Conservation (phyloP, 116 monocot genomes). For the Dioscorea cayenensis region DNA sequence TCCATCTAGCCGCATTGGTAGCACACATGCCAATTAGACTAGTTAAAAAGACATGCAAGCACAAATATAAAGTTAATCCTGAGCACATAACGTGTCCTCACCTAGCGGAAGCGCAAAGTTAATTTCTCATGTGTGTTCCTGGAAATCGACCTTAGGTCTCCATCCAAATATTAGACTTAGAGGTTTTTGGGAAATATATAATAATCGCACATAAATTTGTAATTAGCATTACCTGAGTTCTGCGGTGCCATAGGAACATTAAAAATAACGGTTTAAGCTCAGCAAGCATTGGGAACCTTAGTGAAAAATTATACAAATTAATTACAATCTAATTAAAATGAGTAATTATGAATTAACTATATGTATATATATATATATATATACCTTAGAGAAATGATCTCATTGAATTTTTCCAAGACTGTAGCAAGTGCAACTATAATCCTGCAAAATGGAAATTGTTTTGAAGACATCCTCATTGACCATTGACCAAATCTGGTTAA, state of each 20-base stretch:
- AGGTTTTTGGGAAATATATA: neutral
- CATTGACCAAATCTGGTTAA: neutral
- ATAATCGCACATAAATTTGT: neutral
- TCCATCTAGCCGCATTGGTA: no score
- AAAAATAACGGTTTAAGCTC: conserved; percentile 34
- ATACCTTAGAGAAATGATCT: neutral
- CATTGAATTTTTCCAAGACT: conserved; percentile 1
- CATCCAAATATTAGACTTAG: no score
- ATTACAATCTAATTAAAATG: neutral
- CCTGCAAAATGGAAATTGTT: neutral
- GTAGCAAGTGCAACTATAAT: conserved; percentile 10
- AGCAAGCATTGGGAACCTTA: conserved; percentile 29
- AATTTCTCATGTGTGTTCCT: no score
- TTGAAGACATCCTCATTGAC: neutral
- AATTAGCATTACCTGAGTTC: conserved; percentile 16
- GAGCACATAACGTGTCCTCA: no score
- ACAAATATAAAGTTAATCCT: no score
- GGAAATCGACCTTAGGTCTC: no score
- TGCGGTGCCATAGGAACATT: conserved; percentile 40
- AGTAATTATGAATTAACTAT: neutral
- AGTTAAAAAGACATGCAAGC: no score
- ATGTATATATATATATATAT: neutral
- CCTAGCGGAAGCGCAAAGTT: no score
- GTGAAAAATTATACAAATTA: neutral
- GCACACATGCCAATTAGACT: no score